Conservation (phyloP, 2,329 filamentous ascomycete species). For the Ceratocystis destructans region DNA sequence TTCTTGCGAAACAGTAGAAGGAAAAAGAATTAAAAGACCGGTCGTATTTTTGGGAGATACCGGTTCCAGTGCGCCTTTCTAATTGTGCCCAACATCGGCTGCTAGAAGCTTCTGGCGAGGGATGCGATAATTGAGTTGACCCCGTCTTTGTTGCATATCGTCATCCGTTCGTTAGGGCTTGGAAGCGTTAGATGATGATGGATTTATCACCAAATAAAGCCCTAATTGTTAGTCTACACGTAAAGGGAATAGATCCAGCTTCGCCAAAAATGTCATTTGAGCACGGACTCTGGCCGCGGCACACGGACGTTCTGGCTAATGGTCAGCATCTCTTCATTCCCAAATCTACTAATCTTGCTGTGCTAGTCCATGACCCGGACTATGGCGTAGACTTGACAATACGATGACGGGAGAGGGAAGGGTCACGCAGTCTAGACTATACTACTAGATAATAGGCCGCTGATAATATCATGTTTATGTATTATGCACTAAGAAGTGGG, state of each 20-base stretch:
- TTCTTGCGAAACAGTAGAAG: neutral
- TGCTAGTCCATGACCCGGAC: neutral
- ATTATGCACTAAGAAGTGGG: neutral
- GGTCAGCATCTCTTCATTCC: neutral
- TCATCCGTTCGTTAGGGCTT: too few species aligned
- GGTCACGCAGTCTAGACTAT: too few species aligned
- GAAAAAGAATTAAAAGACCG: neutral
- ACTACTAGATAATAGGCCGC: too few species aligned
- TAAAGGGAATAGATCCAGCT: neutral
- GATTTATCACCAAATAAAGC: neutral
- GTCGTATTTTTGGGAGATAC: neutral
- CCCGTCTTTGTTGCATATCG: too few species aligned
- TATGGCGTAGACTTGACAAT: too few species aligned
- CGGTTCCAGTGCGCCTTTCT: neutral
- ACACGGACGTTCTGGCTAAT: conserved; percentile 1
- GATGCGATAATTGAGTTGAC: neutral
- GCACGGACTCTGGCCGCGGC: neutral
- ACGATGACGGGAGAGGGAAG: too few species aligned
- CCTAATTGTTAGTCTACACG: neutral
- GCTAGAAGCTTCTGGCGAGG: neutral
- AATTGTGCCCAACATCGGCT: neutral
- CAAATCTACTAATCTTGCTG: neutral
- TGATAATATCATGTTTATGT: too few species aligned
- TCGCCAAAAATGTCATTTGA: neutral
- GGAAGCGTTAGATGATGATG: too few species aligned